These are phyloP conservation scores for Physcomitrellopsis africana DNA, from an alignment of 225 moss, liverwort and hornwort species.

Conservation along the genomic window DNA sequence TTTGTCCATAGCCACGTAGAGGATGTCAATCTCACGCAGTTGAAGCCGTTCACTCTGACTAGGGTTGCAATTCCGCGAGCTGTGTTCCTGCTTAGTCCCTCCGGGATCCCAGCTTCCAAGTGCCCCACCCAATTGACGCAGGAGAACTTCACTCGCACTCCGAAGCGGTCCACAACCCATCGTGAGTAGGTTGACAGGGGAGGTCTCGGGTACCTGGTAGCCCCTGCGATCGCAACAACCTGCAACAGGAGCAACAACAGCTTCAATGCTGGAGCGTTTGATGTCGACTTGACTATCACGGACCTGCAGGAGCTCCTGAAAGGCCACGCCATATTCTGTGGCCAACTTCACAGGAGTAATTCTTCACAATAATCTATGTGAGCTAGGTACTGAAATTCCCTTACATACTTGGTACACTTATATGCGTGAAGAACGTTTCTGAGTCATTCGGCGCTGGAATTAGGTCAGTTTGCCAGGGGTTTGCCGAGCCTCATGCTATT, in stretches of 20 bases:
- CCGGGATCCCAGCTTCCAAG: conserved; percentile 57
- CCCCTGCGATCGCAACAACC: background rate
- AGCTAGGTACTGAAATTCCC: background rate
- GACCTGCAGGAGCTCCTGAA: background rate
- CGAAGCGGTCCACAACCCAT: conserved; percentile 55
- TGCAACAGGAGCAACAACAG: conserved; percentile 25
- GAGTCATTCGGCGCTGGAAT: conserved; percentile 11
- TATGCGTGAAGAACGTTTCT: background rate
- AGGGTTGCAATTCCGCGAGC: conserved; percentile 31
- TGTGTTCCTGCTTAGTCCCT: conserved; percentile 53
- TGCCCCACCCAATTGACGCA: conserved; percentile 71
- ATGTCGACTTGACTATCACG: background rate
- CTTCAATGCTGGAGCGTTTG: conserved; percentile 8
- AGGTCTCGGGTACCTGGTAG: conserved; percentile 16
- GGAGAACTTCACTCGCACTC: conserved; percentile 54
- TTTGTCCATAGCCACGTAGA: conserved; percentile 65
- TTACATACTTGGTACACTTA: background rate
- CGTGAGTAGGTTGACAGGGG: conserved; percentile 48
- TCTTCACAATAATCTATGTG: background rate
- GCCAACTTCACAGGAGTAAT: background rate
- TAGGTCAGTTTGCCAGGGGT: background rate
- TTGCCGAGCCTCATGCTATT: conserved; percentile 18
- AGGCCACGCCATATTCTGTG: conserved; percentile 6
- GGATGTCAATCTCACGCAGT: conserved; percentile 65
- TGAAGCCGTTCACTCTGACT: conserved; percentile 49